A percentile compares a stretch with the other conserved stretches of the same genome.
Evolutionary conservation across 352 stramenopile species (phyloP).

Genomic region (Phytopythium mirpurense): DNA sequence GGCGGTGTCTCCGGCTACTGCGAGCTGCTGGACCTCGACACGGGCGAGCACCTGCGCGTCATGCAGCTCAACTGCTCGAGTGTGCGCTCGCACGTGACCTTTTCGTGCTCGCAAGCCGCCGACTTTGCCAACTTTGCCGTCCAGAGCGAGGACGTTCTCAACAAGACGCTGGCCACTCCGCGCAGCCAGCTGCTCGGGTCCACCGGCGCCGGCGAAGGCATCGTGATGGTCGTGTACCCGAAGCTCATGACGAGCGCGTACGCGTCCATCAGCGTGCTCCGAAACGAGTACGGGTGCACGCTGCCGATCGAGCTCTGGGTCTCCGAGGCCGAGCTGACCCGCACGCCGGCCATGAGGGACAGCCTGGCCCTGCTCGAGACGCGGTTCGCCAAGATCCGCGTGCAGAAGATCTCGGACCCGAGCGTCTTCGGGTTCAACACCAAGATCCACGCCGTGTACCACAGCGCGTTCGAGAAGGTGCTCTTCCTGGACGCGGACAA

Average conservation of each 20-base stretch:
- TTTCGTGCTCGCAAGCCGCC: slow-evolving; percentile 46
- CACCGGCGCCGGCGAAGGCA: slow-evolving; percentile 35
- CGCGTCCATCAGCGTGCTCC: slow-evolving; percentile 46
- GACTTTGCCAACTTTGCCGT: slow-evolving; percentile 64
- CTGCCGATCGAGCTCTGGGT: slow-evolving; percentile 76
- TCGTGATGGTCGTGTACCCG: slow-evolving; percentile 69
- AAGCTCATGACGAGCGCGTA: slow-evolving; percentile 68
- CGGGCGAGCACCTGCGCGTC: slow-evolving; percentile 54
- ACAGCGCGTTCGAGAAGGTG: slow-evolving; percentile 62
- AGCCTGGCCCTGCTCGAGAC: slow-evolving; percentile 22
- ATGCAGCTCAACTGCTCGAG: slow-evolving; percentile 68
- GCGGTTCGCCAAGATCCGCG: slow-evolving; percentile 26
- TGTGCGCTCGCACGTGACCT: slow-evolving; percentile 37
- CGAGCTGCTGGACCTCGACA: slow-evolving; percentile 48
- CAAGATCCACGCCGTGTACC: slow-evolving; percentile 66
- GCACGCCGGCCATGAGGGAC: slow-evolving; percentile 24
- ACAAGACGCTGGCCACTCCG: slow-evolving; percentile 12
- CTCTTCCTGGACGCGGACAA: slow-evolving; percentile 77
- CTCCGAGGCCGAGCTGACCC: slow-evolving; percentile 34
- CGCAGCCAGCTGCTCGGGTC: slow-evolving; percentile 17
- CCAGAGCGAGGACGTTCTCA: slow-evolving; percentile 24
- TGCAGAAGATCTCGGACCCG: slow-evolving; percentile 47
- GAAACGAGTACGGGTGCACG: slow-evolving; percentile 32
- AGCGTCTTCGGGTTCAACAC: slow-evolving; percentile 44
- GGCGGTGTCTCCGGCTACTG: slow-evolving; percentile 55